Conservation (phyloP, 176 grass and related monocot species). For the Elaeis guineensis region DNA sequence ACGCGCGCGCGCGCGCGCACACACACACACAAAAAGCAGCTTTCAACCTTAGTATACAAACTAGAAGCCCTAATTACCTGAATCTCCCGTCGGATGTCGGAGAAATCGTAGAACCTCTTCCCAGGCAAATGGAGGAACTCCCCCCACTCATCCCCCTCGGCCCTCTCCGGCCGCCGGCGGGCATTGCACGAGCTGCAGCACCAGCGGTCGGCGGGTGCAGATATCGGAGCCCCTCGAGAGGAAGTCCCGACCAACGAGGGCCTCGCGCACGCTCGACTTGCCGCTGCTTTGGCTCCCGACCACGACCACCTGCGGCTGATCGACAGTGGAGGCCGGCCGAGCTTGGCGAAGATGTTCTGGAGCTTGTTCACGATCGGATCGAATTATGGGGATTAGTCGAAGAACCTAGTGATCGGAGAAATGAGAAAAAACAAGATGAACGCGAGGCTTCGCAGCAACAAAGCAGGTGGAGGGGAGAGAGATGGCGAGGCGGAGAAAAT, state of each 20-base stretch:
- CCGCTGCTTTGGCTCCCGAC: slow-evolving; percentile 93
- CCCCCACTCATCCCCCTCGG: slow-evolving; percentile 60
- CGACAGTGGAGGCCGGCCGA: slow-evolving; percentile 44
- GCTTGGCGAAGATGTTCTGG: slow-evolving; percentile 59
- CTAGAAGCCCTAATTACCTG: slow-evolving; percentile 35
- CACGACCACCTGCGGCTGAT: slow-evolving; percentile 75
- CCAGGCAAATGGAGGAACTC: slow-evolving; percentile 74
- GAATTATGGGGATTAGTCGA: background rate
- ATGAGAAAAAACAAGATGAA: too few species aligned
- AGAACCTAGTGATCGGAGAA: too few species aligned
- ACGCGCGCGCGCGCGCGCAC: too few species aligned
- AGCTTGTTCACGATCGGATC: slow-evolving; percentile 43
- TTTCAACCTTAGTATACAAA: too few species aligned
- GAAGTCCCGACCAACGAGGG: slow-evolving; percentile 85
- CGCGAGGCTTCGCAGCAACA: too few species aligned
- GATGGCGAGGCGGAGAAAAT: too few species aligned
- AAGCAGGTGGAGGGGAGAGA: too few species aligned
- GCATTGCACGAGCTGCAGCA: slow-evolving; percentile 79
- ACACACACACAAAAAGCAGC: too few species aligned
- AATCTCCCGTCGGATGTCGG: slow-evolving; percentile 77
- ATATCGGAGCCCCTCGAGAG: slow-evolving; percentile 69
- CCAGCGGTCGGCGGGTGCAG: slow-evolving; percentile 76
- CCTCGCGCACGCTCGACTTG: slow-evolving; percentile 89
- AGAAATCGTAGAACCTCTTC: slow-evolving; percentile 62
- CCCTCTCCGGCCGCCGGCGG: background rate